phyloP scores from a whole-genome alignment of 2,329 filamentous ascomycete species.

The Pyrenophora seminiperda region DNA sequence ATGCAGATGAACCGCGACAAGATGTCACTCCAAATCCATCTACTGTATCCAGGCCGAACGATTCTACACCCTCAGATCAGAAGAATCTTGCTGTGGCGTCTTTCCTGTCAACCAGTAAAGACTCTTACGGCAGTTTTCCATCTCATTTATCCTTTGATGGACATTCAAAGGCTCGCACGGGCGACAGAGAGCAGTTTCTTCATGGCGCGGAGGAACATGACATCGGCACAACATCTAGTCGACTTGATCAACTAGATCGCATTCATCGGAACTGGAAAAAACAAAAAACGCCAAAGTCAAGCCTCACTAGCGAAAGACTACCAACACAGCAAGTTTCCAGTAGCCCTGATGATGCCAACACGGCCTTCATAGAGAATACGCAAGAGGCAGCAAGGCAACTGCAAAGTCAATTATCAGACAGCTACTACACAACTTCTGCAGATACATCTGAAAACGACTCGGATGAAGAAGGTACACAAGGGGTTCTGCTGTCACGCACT shows the following conservation, averaged over 20 bases:
- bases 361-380: slow-evolving; percentile 50
- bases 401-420: slow-evolving; percentile 49
- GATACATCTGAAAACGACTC: slow-evolving; percentile 12
- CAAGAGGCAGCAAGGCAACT: slow-evolving; percentile 50
- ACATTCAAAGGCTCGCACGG: background rate
- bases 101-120: slow-evolving; percentile 28
- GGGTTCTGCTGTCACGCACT: background rate
- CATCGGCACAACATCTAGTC: slow-evolving; percentile 21
- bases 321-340: background rate
- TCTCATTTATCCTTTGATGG: slow-evolving; percentile 25
- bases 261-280: slow-evolving; percentile 34
- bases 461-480: background rate
- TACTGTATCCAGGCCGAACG: background rate
- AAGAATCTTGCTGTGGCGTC: slow-evolving; percentile 1
- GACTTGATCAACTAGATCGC: slow-evolving; percentile 34
- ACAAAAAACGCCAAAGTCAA: slow-evolving; percentile 16
- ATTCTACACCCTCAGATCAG: background rate
- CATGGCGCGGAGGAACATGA: slow-evolving; percentile 3
- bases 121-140: slow-evolving; percentile 45
- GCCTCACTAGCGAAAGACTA: background rate
- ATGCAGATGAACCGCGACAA: background rate
- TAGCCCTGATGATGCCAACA: slow-evolving; percentile 14
- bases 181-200: background rate
- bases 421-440: slow-evolving; percentile 26
- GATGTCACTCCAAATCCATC: background rate